These are phyloP conservation scores for Crithidia thermophila DNA, from an alignment of 208 protist species.

Conservation along the genomic window DNA sequence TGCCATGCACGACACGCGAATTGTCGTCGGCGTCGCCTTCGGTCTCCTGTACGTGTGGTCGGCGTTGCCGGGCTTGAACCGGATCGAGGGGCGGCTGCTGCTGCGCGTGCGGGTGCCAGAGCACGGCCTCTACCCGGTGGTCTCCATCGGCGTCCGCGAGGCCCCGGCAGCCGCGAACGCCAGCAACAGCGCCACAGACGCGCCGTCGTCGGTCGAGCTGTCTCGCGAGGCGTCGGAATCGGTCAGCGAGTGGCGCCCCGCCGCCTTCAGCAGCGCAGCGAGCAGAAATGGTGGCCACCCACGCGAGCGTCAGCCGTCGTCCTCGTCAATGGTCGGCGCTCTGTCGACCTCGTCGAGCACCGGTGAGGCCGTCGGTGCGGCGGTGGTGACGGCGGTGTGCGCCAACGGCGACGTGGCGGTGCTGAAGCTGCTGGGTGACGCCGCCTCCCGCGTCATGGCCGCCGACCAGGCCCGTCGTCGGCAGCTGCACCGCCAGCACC, in stretches of 20 bases:
- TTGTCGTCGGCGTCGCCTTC: conserved; percentile 63
- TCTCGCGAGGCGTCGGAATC: neutral
- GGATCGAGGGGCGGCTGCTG: conserved; percentile 59
- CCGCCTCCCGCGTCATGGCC: conserved; percentile 28
- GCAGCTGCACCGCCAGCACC: neutral
- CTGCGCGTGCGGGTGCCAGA: conserved; percentile 46
- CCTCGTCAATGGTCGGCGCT: too few relatives aligned
- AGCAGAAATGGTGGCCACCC: neutral
- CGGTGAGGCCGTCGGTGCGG: neutral
- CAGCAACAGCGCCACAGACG: neutral
- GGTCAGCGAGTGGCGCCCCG: neutral
- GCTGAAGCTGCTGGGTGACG: conserved; percentile 23
- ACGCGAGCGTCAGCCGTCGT: too few relatives aligned
- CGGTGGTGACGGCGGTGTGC: conserved; percentile 20
- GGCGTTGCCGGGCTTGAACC: conserved; percentile 59
- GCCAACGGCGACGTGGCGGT: conserved; percentile 29
- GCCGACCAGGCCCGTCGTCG: conserved; percentile 17
- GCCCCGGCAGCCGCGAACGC: neutral
- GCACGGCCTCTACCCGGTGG: conserved; percentile 56
- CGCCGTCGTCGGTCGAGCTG: neutral
- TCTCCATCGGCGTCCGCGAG: conserved; percentile 37
- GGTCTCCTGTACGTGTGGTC: conserved; percentile 79
- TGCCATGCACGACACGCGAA: conserved; percentile 55
- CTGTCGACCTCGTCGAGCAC: neutral
- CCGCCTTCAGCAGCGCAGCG: neutral